Base-by-base conservation (phyloP, 108 stramenopile species). In the Cylindrotheca fusiformis region DNA sequence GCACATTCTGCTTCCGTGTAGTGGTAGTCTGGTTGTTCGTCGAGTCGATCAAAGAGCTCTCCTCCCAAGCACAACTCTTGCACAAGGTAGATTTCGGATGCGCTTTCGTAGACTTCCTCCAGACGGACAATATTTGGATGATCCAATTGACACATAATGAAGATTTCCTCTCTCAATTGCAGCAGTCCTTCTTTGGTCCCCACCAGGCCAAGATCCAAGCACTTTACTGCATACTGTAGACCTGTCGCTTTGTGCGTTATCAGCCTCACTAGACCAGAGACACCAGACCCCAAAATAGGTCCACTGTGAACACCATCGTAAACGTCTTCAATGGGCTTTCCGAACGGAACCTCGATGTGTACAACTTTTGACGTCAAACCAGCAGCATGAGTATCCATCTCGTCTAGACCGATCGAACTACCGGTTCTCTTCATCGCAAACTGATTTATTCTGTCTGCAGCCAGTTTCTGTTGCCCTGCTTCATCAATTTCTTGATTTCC, bases 11-110 rank as follows among this genome's bases (percentile, higher is more conserved):
- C 75, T 58, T 97, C 96, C 19, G 93, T 91, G 60, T 74, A 74
- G 50, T 74, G 65, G 49, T 67, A 67, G 52, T 88, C 85, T 1
- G 86, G 82, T 58, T 94, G 87, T 49, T 88, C 89, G 62, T 93
- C 91, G 32, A 96, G 63, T 22, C 89, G 83, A 52, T 97, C 95
- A 59, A 95, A 93, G n/a, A 97, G 79, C 60, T 97, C 96, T 8
- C 96, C 96, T 14, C 96, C 96, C 27, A 84, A 65, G 75, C 96
- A 97, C 36, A 97, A 66, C 50, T 95, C 94, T 63, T 93, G 89
- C 32, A 94, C 93, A 20, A 93, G 78, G 48, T 90, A 95, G 22
- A 95, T 90, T 55, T 84, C 78, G 17, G 81, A 81, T 52, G 82
- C 81, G 23, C 74, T 77, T 58, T 87, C 86, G 60, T 84, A 87